Base-by-base conservation (phyloP, 2,329 filamentous ascomycete genomes). In the Aspergillus proliferans region DNA sequence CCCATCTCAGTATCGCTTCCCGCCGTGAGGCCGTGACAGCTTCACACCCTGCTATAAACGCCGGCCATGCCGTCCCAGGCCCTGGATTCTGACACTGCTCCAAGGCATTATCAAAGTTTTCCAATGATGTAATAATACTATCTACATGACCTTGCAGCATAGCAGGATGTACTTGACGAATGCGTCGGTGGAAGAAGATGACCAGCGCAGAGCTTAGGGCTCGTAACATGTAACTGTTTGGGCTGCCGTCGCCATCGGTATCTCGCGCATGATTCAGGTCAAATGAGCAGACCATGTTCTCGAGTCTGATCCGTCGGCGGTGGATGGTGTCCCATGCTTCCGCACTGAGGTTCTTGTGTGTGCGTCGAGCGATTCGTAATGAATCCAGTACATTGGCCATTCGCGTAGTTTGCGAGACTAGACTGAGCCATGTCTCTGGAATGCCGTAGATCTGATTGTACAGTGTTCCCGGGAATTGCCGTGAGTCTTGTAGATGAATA, bases 401-500 rank as follows among this genome's bases (percentile, higher is more conserved):
- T 24, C 71, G 59, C 1, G 71, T 73, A 1, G 71, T 72, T 48
- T 73, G 71, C 1, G 72, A 74, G 12, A 75, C 60, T 3, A 73
- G 59, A 30, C 68, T 71, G 2, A 74, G 60, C 69, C 71, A 74
- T 12, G 68, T 71, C 45, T 74, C 71, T 0, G 70, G 63, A 10
- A 74, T 68, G 2, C 71, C 70, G 45, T 74, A 74, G 6, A 74
- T 65, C 24, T 72, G 61, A 39, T 63, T 63, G 50, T 71, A 72
- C 22, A 72, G 61, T 0, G 66, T 70, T 3, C 64, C 59, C 9
- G 60, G 57, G 33, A 62, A 66, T 6, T 57, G 61, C 6, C 66
- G 56, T 1, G 63, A 65, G 44, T 70, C 66, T 41, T 70, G 61
- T 1, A 71, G 58, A 46, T 73, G 69, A n/a, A 72, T 72, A 39